Base-by-base conservation (phyloP, 148 eudicot genomes). In the Silene uniflora region DNA sequence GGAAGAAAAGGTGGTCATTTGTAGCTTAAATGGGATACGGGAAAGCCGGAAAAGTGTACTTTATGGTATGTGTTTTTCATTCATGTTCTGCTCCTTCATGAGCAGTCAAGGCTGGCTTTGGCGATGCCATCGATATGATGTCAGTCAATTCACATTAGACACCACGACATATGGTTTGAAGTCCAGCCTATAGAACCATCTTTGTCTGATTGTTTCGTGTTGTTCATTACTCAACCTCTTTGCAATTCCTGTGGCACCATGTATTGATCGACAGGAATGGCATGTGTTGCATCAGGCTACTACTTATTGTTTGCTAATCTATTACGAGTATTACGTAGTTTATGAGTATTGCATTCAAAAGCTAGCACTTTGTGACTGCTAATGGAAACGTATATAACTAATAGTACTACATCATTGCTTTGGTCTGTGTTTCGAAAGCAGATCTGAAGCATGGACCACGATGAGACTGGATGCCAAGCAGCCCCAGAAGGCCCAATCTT, bases 381-480 rank as follows among this genome's bases (percentile, higher is more conserved):
- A 23, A 22, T 10, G 16, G 65, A 62, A 7, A 12, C 7, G 29
- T 10, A 23, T 23, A 2, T 62, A 62, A 14, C 25, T 62, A 4
- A 23, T 62, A 27, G 67, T 27, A 3, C 44, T 64, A 27, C 39
- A 27, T 29, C 39, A 4, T 44, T 39, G 18, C 59, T 47, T 12
- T 66, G 29, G 56, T 42, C 0, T 61, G 22, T 52, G 24, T 58
- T 52, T 71, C 74, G 70, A 66, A 42, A 63, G 42, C 84, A 87
- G 87, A 54, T 59, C 75, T 39, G 69, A 63, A 72, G 77, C 77
- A 82, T 88, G 91, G 91, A 88, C 63, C 91, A 88, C 39, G 88
- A 86, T 65, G 91, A 88, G 76, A 83, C 85, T 5, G 88, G 88
- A 70, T 86, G 89, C 84, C 91, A 88, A 81, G 80, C 86, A 42